phyloP scores from a whole-genome alignment of 768 basidiomycete genomes.

The Kockovaella imperatae region DNA sequence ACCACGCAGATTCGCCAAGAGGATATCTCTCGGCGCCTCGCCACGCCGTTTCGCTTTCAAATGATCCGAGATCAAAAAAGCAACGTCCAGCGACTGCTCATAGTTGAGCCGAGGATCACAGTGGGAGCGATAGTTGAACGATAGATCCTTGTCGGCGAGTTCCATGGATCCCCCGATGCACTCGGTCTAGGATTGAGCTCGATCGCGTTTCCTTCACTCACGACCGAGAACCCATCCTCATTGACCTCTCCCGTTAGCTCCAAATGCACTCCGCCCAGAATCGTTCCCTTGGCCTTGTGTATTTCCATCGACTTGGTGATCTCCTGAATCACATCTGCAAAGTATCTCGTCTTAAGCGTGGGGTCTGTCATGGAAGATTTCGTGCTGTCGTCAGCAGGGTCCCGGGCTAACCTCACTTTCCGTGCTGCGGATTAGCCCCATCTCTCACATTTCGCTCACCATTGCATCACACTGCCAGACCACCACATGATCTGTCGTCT shows the following conservation, averaged over 20 bases:
- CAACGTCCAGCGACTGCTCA: slow-evolving; percentile 86
- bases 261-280: slow-evolving; percentile 71
- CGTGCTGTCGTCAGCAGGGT: slow-evolving; percentile 53
- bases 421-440: slow-evolving; percentile 50
- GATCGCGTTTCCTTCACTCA: slow-evolving; percentile 14
- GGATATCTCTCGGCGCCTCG: slow-evolving; percentile 37
- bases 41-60: slow-evolving; percentile 60
- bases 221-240: slow-evolving; percentile 80
- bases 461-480: slow-evolving; percentile 96
- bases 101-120: slow-evolving; percentile 92
- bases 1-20: slow-evolving; percentile 36
- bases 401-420: slow-evolving; percentile 61
- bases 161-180: slow-evolving; percentile 96
- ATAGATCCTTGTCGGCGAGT: slow-evolving; percentile 76
- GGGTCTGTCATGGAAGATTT: slow-evolving; percentile 61
- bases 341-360: slow-evolving; percentile 80
- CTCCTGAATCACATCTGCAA: slow-evolving; percentile 75
- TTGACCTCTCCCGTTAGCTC: slow-evolving; percentile 89
- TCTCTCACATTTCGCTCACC: slow-evolving; percentile 40
- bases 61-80: slow-evolving; percentile 74
- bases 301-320: slow-evolving; percentile 72
- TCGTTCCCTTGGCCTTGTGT: slow-evolving; percentile 64
- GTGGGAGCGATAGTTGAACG: slow-evolving; percentile 85
- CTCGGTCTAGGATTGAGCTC: slow-evolving; percentile 55
- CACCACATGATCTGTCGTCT: slow-evolving; percentile 72